These are phyloP conservation scores for Acer campestre DNA, from an alignment of 345 rosid species.

Conservation along the genomic window DNA sequence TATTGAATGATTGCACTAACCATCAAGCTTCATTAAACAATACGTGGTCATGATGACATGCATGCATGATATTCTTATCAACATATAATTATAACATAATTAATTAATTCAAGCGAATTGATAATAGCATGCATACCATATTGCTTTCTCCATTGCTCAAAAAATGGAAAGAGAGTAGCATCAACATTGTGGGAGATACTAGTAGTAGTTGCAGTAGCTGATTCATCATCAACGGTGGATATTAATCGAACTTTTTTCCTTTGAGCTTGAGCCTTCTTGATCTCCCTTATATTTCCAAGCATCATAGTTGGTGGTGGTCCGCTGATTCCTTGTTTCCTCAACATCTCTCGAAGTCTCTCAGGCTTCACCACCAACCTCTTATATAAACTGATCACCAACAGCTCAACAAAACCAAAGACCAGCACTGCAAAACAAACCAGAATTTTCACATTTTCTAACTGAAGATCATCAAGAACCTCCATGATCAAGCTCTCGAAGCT, in stretches of 20 bases:
- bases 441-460: neutral
- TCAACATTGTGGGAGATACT: conserved; percentile 31
- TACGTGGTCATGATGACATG: neutral
- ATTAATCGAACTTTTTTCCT: neutral
- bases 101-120: neutral
- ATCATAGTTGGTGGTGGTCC: conserved; percentile 43
- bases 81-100: neutral
- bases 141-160: conserved; percentile 37
- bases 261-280: conserved; percentile 26
- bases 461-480: neutral
- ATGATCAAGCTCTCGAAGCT: neutral
- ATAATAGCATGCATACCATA: conserved; percentile 31
- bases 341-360: conserved; percentile 29
- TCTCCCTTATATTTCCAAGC: conserved; percentile 48
- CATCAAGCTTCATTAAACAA: too few relatives aligned
- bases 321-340: conserved; percentile 38
- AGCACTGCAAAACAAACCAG: neutral
- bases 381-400: neutral
- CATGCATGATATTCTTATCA: too few relatives aligned
- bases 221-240: neutral
- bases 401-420: neutral
- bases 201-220: neutral
- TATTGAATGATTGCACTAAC: too few relatives aligned
- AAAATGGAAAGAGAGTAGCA: conserved; percentile 37
- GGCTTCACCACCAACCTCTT: conserved; percentile 33